Percentiles rank a stretch among this genome's conserved stretches.
These are phyloP conservation scores for Diversispora epigaea DNA, from an alignment of 192 early-diverging fungal genomes.

Conservation along the genomic window DNA sequence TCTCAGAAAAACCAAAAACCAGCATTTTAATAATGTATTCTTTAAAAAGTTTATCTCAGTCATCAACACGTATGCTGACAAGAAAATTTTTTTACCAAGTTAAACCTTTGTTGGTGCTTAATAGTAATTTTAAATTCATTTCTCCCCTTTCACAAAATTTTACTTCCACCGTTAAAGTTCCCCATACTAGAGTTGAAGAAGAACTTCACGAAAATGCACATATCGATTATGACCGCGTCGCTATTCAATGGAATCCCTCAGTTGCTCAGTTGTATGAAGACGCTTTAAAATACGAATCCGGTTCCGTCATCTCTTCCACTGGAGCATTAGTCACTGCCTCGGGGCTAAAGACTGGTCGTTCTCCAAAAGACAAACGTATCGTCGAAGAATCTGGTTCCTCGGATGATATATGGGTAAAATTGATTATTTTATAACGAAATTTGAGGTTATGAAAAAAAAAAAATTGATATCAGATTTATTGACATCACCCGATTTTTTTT, in stretches of 20 bases:
- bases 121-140: neutral
- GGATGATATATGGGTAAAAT: constrained; percentile 78
- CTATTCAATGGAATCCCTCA: constrained; percentile 81
- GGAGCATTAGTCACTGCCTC: constrained; percentile 91
- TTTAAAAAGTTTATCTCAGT: no score
- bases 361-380: constrained; percentile 96
- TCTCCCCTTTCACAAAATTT: neutral
- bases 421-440: neutral
- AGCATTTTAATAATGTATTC: no score
- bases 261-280: constrained; percentile 92
- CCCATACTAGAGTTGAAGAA: constrained; percentile 31
- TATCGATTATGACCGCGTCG: constrained; percentile 78
- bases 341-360: constrained; percentile 90
- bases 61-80: no score
- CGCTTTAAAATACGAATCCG: constrained; percentile 79
- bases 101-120: neutral
- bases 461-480: neutral
- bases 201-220: constrained; percentile 42
- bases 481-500: neutral
- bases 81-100: no score
- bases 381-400: constrained; percentile 86
- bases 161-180: neutral
- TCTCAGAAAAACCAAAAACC: no score
- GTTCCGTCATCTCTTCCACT: constrained; percentile 85
- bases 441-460: neutral